A percentile compares a stretch with the other conserved stretches of the same genome.
These are phyloP conservation scores for Laburnicola sp. DNA, from an alignment of 2,329 filamentous ascomycete species.

Conservation along the genomic window DNA sequence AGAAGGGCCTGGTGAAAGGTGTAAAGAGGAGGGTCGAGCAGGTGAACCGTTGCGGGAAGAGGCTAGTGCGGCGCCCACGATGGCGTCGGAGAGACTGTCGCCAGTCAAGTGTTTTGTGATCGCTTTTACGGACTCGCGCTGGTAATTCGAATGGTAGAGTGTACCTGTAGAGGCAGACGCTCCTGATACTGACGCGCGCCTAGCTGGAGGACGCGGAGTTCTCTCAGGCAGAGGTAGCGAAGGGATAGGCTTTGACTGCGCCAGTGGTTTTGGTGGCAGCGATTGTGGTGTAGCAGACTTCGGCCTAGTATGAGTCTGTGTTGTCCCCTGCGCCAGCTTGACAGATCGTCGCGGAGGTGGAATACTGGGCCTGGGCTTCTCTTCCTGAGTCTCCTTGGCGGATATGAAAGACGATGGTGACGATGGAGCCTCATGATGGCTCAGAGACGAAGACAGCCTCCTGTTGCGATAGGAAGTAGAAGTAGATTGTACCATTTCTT, in stretches of 20 bases:
- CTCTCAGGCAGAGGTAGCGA: constrained; percentile 26
- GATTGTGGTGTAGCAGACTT: constrained; percentile 20
- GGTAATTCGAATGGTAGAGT: constrained; percentile 47
- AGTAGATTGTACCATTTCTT: constrained; percentile 27
- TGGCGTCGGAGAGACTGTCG: constrained; percentile 70
- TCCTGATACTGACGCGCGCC: constrained; percentile 25
- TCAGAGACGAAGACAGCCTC: constrained; percentile 31
- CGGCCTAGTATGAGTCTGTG: constrained; percentile 4
- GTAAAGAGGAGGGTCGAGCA: constrained; percentile 56
- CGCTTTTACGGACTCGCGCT: constrained; percentile 39
- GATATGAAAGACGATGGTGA: constrained; percentile 42
- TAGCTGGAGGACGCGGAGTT: constrained; percentile 24
- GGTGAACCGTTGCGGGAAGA: constrained; percentile 58
- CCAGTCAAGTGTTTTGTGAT: constrained; percentile 58
- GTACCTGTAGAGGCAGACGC: constrained; percentile 28
- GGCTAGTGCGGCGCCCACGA: constrained; percentile 74
- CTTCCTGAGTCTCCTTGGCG: constrained; percentile 39
- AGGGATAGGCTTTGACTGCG: constrained; percentile 35
- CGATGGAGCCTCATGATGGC: constrained; percentile 30
- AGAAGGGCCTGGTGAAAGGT: constrained; percentile 44
- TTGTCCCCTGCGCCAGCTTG: constrained; percentile 9
- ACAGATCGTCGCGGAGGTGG: constrained; percentile 40
- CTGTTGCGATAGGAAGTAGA: constrained; percentile 20
- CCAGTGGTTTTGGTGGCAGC: constrained; percentile 36
- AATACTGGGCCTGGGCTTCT: constrained; percentile 35